Percentiles rank a stretch among this genome's conserved stretches.
Conservation (phyloP, 148 eudicot species). For the Rhododendron ferrugineum region DNA sequence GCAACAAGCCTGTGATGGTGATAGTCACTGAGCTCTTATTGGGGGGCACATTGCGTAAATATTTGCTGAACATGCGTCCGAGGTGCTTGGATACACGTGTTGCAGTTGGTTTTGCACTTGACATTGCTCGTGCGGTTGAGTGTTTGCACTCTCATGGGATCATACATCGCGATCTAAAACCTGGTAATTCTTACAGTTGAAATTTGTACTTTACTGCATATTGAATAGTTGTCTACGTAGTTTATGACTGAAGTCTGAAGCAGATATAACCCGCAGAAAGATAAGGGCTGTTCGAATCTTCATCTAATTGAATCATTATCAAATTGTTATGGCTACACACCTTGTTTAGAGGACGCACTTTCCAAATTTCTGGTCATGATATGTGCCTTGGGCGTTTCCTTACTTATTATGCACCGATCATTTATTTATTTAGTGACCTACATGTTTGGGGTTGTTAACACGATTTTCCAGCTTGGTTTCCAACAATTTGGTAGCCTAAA, state of each 20-base stretch:
- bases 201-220: background rate
- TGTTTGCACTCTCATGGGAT: slow-evolving; percentile 69
- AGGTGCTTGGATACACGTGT: slow-evolving; percentile 37
- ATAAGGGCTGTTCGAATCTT: background rate
- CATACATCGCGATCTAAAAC: slow-evolving; percentile 67
- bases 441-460: background rate
- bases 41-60: slow-evolving; percentile 57
- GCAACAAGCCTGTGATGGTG: slow-evolving; percentile 63
- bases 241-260: background rate
- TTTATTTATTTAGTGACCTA: background rate
- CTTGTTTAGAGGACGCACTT: background rate
- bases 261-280: background rate
- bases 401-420: background rate
- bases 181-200: slow-evolving; percentile 30
- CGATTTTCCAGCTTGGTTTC: background rate
- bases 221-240: background rate
- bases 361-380: background rate
- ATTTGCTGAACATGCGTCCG: slow-evolving; percentile 51
- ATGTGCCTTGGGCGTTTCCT: background rate
- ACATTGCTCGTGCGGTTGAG: slow-evolving; percentile 76
- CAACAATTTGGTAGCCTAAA: background rate
- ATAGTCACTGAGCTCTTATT: slow-evolving; percentile 58
- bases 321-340: background rate
- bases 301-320: background rate
- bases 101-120: slow-evolving; percentile 64